phyloP scores from a whole-genome alignment of 345 rosid species.

The Hibiscus trionum region DNA sequence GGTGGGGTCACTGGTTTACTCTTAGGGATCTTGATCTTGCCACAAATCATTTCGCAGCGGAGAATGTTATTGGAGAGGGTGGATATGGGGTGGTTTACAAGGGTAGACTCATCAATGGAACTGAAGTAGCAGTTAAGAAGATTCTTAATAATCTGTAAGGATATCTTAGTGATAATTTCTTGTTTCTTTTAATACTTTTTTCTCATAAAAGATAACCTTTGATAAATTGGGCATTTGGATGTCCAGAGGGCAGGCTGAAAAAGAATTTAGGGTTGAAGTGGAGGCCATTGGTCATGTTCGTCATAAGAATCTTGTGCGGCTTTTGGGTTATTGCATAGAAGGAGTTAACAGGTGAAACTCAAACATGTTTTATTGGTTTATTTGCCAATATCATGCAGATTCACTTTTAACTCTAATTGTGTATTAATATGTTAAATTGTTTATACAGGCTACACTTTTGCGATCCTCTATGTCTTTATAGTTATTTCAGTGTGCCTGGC shows the following conservation, averaged over 20 bases:
- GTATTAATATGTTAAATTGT: background rate
- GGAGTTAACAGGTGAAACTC: conserved; percentile 73
- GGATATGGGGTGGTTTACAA: conserved; percentile 94
- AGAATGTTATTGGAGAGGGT: conserved; percentile 92
- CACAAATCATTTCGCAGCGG: conserved; percentile 61
- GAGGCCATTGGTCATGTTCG: conserved; percentile 97
- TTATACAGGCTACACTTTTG: background rate
- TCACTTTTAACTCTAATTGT: background rate
- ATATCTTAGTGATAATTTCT: conserved; percentile 3
- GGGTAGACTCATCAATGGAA: conserved; percentile 82
- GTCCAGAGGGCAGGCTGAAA: conserved; percentile 97
- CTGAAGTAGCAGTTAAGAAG: conserved; percentile 94
- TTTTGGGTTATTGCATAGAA: conserved; percentile 88
- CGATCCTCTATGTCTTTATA: background rate
- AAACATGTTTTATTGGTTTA: background rate
- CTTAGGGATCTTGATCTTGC: conserved; percentile 92
- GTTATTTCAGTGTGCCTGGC: conserved; percentile 1
- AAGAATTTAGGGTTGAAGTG: conserved; percentile 92
- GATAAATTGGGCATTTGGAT: conserved; percentile 10
- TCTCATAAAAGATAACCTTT: background rate
- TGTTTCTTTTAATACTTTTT: background rate
- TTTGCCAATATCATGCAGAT: background rate
- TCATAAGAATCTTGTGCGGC: conserved; percentile 89
- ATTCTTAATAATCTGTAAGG: conserved; percentile 90
- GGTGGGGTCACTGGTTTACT: conserved; percentile 99